Evolutionary conservation across 129 eudicot species (phyloP), one percentile per base, ranked within the genome.

Genomic region (Apium graveolens): DNA sequence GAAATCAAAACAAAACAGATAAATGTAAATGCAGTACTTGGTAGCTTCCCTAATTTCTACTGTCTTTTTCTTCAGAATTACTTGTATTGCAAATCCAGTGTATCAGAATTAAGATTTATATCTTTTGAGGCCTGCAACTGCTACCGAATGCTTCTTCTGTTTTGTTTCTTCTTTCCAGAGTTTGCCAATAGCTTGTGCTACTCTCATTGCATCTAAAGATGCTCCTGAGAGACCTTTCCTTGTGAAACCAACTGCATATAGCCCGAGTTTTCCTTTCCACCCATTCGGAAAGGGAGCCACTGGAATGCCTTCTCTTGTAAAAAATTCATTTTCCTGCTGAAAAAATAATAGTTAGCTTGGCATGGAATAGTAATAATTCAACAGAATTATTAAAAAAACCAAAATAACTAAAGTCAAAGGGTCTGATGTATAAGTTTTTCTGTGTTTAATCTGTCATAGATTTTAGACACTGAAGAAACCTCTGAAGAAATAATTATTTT

Each of bases 171-270:
- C 84, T 69, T 86, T 89, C 98, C 98, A 93, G 42, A 86, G 84
- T 55, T 82, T 75, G 4, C 90, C 95, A 80, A 93, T 93, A 32
- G 91, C 98, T 74, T 91, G 81, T 32, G 98, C 86, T 13, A 93
- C 93, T 86, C 83, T 87, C 77, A 89, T 78, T 60, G 97, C 98
- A 75, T 93, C 98, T 49, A 83, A 55, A 21, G 98, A 87, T 77
- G 97, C 95, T 80, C 98, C 98, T 1, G 93, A 87, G 1, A 93
- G 80, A 26, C 98, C 98, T 78, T 91, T 87, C 45, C 89, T 82
- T n/a, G 97, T 93, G 89, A 93, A 93, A 43, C 98, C 98, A 77
- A 88, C 98, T 44, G 97, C 90, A 80, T 93, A 93, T 20, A 93
- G 78, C 41, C 98, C 98, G 35, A 81, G 86, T 87, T 89, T 84